These are phyloP conservation scores for Hibiscus trionum DNA, from an alignment of 345 rosid species.

Conservation along the genomic window DNA sequence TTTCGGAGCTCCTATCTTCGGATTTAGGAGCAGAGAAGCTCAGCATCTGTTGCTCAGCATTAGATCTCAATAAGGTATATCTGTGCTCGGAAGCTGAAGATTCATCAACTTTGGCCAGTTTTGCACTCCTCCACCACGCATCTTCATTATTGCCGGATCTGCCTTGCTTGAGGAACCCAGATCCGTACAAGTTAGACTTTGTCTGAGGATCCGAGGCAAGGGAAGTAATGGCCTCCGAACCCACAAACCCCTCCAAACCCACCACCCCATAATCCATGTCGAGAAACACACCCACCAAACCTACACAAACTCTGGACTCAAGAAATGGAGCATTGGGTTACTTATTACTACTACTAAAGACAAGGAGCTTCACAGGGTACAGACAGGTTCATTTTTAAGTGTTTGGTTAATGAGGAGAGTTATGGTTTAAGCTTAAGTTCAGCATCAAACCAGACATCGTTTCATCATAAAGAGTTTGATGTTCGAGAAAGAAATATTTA, in stretches of 20 bases:
- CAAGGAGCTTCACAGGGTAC: not conserved
- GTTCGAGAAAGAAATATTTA: constrained; percentile 11
- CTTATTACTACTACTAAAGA: not conserved
- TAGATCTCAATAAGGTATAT: constrained; percentile 29
- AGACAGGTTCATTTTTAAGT: constrained; percentile 7
- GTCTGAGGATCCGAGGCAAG: constrained; percentile 44
- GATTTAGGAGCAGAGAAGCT: constrained; percentile 49
- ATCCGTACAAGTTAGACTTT: constrained; percentile 46
- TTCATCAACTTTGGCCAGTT: constrained; percentile 34
- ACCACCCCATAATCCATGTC: constrained; percentile 48
- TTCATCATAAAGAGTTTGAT: constrained; percentile 2
- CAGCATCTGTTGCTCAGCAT: constrained; percentile 26
- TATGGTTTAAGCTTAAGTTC: not conserved
- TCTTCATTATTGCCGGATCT: constrained; percentile 30
- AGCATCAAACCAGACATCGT: not conserved
- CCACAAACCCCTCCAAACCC: constrained; percentile 41
- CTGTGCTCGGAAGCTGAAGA: constrained; percentile 27
- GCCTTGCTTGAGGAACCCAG: constrained; percentile 52
- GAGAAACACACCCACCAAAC: not conserved
- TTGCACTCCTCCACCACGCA: constrained; percentile 38
- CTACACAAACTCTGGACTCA: constrained; percentile 13
- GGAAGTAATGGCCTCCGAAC: constrained; percentile 26
- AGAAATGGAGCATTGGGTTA: constrained; percentile 13
- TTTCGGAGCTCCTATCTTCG: constrained; percentile 17
- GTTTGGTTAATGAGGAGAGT: not conserved